Percentiles rank a stretch among this genome's conserved stretches.
Evolutionary conservation across 768 basidiomycete species (phyloP).

Genomic region (Calocera cornea): DNA sequence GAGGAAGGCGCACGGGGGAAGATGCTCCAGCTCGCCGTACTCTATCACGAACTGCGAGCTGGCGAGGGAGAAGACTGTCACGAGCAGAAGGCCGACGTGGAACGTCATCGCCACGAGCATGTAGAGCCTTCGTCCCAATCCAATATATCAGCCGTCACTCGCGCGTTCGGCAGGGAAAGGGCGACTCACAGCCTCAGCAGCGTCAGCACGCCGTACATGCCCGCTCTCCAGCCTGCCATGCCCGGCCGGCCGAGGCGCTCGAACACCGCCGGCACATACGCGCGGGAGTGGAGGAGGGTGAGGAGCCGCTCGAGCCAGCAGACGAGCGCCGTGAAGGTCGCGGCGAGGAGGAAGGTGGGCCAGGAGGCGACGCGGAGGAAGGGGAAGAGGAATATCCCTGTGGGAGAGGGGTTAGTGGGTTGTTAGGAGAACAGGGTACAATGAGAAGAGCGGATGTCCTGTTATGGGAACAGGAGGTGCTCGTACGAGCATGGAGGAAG

Average conservation of each 20-base stretch:
- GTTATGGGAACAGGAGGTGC: too few relatives aligned
- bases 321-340: neutral
- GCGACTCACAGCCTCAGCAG: neutral
- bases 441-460: neutral
- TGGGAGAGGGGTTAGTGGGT: neutral
- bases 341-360: neutral
- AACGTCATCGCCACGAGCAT: slow-evolving; percentile 1
- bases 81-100: neutral
- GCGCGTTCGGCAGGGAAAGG: neutral
- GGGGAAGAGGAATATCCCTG: slow-evolving; percentile 1
- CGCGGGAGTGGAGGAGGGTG: neutral
- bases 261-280: neutral
- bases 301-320: neutral
- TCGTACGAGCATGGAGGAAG: too few relatives aligned
- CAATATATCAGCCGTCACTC: neutral
- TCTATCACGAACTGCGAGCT: neutral
- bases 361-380: neutral
- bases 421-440: neutral
- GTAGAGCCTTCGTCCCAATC: neutral
- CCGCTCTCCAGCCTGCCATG: neutral
- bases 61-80: neutral
- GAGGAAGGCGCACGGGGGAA: neutral
- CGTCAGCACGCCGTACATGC: neutral
- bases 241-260: neutral
- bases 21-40: neutral